These are phyloP conservation scores for Stenogyne calaminthoides DNA, from an alignment of 305 asterid species.

Conservation along the genomic window DNA sequence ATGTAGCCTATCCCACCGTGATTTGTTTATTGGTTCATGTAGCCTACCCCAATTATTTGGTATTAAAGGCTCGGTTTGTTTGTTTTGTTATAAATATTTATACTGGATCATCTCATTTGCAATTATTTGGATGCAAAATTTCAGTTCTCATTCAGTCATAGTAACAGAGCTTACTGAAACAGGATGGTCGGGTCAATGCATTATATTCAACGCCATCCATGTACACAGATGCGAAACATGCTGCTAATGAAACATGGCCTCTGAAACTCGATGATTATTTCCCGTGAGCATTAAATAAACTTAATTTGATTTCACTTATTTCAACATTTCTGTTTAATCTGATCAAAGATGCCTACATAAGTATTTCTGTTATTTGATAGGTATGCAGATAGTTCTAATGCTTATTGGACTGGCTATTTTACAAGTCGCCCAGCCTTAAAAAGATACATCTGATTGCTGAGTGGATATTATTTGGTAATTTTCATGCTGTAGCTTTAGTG, in stretches of 20 bases:
- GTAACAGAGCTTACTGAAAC: conserved; percentile 32
- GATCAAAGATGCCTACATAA: background rate
- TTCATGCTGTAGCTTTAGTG: conserved; percentile 8
- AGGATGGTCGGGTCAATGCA: conserved; percentile 89
- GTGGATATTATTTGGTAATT: conserved; percentile 82
- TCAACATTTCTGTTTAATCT: conserved; percentile 2
- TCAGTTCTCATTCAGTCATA: background rate
- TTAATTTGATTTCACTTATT: conserved; percentile 13
- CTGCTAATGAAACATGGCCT: conserved; percentile 67
- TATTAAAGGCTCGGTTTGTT: too few relatives aligned
- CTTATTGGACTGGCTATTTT: conserved; percentile 88
- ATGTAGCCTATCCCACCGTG: too few relatives aligned
- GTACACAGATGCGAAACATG: conserved; percentile 74
- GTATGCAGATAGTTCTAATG: conserved; percentile 59
- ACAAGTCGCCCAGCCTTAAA: conserved; percentile 87
- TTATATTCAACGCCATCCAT: conserved; percentile 86
- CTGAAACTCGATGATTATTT: conserved; percentile 79
- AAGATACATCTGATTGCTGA: conserved; percentile 64
- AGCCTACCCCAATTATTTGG: too few relatives aligned
- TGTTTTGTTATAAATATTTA: too few relatives aligned
- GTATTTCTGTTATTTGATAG: conserved; percentile 37
- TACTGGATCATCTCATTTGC: too few relatives aligned
- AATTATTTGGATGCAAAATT: background rate
- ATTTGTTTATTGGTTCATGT: too few relatives aligned
- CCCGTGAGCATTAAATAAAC: conserved; percentile 58